phyloP scores from a whole-genome alignment of 192 early-diverging fungal genomes.

The Coemansia asiatica region DNA sequence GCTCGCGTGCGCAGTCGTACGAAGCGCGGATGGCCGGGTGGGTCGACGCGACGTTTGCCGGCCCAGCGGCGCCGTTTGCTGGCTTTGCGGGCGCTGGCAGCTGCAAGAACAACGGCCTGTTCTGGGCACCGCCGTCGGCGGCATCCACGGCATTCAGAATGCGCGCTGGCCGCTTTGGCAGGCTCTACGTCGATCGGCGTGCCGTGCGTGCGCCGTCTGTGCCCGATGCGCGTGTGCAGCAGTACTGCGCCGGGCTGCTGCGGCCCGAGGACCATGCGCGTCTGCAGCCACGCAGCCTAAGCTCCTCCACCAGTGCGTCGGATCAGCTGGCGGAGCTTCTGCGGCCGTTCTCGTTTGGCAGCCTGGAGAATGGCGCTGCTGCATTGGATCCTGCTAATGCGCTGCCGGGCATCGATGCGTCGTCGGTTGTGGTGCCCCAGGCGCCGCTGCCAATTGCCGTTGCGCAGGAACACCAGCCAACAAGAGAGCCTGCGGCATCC shows the following conservation, averaged over 20 bases:
- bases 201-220: constrained; percentile 3
- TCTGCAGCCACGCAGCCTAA: constrained; percentile 6
- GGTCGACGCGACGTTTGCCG: constrained; percentile 42
- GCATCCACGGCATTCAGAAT: constrained; percentile 29
- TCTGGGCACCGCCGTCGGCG: constrained; percentile 1
- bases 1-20: constrained; percentile 7
- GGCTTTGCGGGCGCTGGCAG: not conserved
- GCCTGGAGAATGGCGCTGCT: not conserved
- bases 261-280: constrained; percentile 31
- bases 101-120: constrained; percentile 15
- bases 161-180: constrained; percentile 36
- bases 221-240: constrained; percentile 10
- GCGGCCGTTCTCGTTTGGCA: constrained; percentile 35
- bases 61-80: not conserved
- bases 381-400: not conserved
- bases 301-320: not conserved
- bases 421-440: not conserved
- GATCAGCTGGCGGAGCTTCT: constrained; percentile 30
- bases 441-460: not conserved
- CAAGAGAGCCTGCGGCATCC: not conserved
- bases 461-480: not conserved
- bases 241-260: constrained; percentile 36
- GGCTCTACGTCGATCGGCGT: constrained; percentile 45
- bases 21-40: constrained; percentile 22
- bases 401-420: not conserved